phyloP scores from a whole-genome alignment of 257 asterid genomes.

The Nicotiana noctiflora region DNA sequence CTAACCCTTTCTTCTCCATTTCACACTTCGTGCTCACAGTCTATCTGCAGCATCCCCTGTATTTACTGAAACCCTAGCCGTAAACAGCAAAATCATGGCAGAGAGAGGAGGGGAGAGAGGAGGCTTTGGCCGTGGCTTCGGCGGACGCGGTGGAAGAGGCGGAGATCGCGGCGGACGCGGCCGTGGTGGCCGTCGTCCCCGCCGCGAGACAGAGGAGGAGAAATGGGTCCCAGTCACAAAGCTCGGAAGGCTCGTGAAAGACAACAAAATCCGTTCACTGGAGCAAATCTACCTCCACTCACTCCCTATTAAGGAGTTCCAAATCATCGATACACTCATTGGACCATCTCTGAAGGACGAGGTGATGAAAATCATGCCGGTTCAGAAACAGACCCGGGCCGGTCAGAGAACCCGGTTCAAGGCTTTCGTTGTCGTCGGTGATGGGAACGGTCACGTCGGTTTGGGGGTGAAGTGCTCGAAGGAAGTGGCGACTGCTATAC shows the following conservation, averaged over 20 bases:
- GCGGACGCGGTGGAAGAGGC: constrained; percentile 54
- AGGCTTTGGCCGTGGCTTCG: constrained; percentile 69
- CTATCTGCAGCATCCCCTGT: too few relatives aligned
- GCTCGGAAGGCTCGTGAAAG: constrained; percentile 67
- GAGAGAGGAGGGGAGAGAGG: constrained; percentile 40
- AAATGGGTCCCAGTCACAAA: constrained; percentile 93
- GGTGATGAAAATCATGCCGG: constrained; percentile 95
- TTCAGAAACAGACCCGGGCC: constrained; percentile 94
- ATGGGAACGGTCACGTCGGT: constrained; percentile 79
- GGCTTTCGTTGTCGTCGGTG: constrained; percentile 89
- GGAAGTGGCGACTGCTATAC: constrained; percentile 89
- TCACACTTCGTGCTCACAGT: too few relatives aligned
- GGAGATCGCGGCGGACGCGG: constrained; percentile 60
- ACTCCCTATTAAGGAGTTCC: constrained; percentile 77
- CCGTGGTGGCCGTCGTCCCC: constrained; percentile 56
- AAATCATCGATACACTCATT: constrained; percentile 54
- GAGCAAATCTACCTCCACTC: constrained; percentile 89
- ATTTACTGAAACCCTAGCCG: neutral
- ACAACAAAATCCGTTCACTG: constrained; percentile 48
- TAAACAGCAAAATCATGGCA: constrained; percentile 29
- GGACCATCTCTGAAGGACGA: constrained; percentile 75
- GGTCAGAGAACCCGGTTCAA: constrained; percentile 90
- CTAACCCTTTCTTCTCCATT: too few relatives aligned
- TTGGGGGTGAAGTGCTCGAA: constrained; percentile 84
- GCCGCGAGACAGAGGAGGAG: constrained; percentile 75